Conservation (phyloP, 2,329 filamentous ascomycete genomes). For the Lasiodiplodia hormozganensis region DNA sequence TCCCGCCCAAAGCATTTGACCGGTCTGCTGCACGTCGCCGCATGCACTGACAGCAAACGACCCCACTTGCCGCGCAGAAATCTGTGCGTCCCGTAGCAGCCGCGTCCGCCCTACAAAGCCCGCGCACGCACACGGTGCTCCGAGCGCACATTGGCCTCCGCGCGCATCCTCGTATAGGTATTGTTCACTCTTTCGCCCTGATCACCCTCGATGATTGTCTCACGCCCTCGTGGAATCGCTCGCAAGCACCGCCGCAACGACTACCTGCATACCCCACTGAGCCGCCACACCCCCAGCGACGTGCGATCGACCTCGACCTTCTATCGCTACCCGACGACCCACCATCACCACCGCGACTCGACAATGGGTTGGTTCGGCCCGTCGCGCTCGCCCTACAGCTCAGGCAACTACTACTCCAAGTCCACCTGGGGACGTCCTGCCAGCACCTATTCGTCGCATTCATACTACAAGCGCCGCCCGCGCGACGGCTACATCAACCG, state of each 20-base stretch:
- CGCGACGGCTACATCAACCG: constrained; percentile 79
- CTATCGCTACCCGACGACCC: constrained; percentile 19
- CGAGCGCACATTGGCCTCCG: constrained; percentile 2
- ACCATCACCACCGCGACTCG: background rate
- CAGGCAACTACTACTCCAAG: constrained; percentile 36
- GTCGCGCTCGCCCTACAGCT: constrained; percentile 38
- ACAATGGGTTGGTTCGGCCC: constrained; percentile 47
- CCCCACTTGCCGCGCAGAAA: constrained; percentile 27
- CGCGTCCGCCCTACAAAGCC: constrained; percentile 16
- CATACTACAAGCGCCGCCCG: constrained; percentile 80
- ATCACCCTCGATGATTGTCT: constrained; percentile 20
- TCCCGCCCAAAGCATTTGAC: constrained; percentile 4
- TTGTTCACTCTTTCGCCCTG: constrained; percentile 3
- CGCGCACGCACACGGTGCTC: background rate
- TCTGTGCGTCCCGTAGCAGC: constrained; percentile 24
- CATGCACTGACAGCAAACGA: constrained; percentile 21
- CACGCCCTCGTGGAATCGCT: constrained; percentile 24
- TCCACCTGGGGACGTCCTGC: constrained; percentile 41
- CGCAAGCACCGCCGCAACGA: constrained; percentile 22
- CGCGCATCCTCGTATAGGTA: constrained; percentile 20
- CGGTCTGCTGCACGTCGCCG: constrained; percentile 20
- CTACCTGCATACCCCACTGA: constrained; percentile 15
- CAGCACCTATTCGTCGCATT: constrained; percentile 45
- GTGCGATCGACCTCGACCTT: constrained; percentile 8
- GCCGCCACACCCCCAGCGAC: constrained; percentile 17